Evolutionary conservation across 2,329 filamentous ascomycete species (phyloP).

Genomic region (Diaporthe ilicicola): DNA sequence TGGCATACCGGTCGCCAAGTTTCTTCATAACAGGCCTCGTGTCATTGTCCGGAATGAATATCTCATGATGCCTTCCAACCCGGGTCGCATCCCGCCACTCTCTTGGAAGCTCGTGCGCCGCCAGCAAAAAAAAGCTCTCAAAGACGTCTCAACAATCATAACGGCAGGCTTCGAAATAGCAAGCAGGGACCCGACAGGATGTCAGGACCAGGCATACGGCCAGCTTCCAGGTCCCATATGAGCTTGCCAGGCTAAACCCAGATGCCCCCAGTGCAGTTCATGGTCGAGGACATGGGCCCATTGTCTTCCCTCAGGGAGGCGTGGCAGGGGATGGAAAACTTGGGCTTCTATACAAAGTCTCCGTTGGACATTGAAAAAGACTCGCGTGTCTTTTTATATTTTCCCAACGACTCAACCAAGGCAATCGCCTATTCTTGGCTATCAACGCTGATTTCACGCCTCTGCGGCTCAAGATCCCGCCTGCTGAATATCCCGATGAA

Average conservation of each 20-base stretch:
- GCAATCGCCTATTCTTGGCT: constrained; percentile 8
- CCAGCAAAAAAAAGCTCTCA: too few relatives aligned
- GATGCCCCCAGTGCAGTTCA: constrained; percentile 14
- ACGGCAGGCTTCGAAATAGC: not conserved
- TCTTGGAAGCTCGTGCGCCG: too few relatives aligned
- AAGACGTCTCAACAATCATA: too few relatives aligned
- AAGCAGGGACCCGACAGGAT: not conserved
- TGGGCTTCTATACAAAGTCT: fast-evolving
- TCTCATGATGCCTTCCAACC: too few relatives aligned
- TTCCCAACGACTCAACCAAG: not conserved
- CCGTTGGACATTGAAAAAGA: not conserved
- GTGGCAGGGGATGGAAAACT: not conserved
- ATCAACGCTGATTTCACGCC: not conserved
- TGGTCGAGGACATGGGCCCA: not conserved
- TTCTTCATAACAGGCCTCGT: too few relatives aligned
- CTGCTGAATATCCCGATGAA: too few relatives aligned
- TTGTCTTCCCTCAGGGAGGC: not conserved
- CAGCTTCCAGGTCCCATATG: constrained; percentile 7
- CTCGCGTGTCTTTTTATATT: constrained; percentile 19
- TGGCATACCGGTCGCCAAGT: too few relatives aligned
- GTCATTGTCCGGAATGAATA: too few relatives aligned
- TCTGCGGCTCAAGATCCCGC: too few relatives aligned
- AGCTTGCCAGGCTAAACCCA: constrained; percentile 16
- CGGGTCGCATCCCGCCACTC: too few relatives aligned
- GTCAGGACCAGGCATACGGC: not conserved